Evolutionary conservation across 2,329 filamentous ascomycete genomes (phyloP).

Genomic region (Arthrobotrys iridis): DNA sequence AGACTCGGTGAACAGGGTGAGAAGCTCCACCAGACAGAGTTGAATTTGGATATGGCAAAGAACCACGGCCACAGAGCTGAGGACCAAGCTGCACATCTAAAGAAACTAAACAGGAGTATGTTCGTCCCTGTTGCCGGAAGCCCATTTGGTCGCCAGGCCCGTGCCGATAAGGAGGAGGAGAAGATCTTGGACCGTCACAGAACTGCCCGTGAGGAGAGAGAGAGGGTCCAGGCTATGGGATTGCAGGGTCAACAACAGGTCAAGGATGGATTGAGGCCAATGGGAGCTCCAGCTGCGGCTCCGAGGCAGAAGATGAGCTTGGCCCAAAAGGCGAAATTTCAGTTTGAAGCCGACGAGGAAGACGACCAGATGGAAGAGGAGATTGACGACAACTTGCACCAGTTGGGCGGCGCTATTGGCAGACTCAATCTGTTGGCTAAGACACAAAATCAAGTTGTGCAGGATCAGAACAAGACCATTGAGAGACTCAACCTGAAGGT

Average conservation of each 20-base stretch:
- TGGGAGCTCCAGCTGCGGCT: background rate
- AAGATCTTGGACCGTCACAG: slow-evolving; percentile 76
- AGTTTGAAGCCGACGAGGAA: slow-evolving; percentile 79
- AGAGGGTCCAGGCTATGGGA: slow-evolving; percentile 69
- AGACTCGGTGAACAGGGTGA: slow-evolving; percentile 82
- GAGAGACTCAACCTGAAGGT: slow-evolving; percentile 82
- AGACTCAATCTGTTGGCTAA: slow-evolving; percentile 77
- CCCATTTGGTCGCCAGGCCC: slow-evolving; percentile 77
- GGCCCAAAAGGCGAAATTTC: slow-evolving; percentile 76
- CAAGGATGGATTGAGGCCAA: slow-evolving; percentile 65
- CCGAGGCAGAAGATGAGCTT: slow-evolving; percentile 63
- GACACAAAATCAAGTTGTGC: slow-evolving; percentile 79
- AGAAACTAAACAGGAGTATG: slow-evolving; percentile 88
- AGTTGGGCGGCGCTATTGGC: slow-evolving; percentile 70
- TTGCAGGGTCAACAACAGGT: slow-evolving; percentile 67
- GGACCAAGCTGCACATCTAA: slow-evolving; percentile 82
- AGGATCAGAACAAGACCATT: slow-evolving; percentile 80
- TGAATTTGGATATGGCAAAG: slow-evolving; percentile 81
- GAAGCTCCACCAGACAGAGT: slow-evolving; percentile 81
- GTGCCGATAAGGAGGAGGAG: slow-evolving; percentile 73
- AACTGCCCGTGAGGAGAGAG: slow-evolving; percentile 72
- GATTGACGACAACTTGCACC: slow-evolving; percentile 73
- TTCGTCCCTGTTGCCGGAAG: slow-evolving; percentile 83
- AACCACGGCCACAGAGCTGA: slow-evolving; percentile 79
- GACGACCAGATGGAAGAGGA: slow-evolving; percentile 76